Base-by-base conservation (phyloP, 2,329 filamentous ascomycete genomes). In the Penicillium freii region DNA sequence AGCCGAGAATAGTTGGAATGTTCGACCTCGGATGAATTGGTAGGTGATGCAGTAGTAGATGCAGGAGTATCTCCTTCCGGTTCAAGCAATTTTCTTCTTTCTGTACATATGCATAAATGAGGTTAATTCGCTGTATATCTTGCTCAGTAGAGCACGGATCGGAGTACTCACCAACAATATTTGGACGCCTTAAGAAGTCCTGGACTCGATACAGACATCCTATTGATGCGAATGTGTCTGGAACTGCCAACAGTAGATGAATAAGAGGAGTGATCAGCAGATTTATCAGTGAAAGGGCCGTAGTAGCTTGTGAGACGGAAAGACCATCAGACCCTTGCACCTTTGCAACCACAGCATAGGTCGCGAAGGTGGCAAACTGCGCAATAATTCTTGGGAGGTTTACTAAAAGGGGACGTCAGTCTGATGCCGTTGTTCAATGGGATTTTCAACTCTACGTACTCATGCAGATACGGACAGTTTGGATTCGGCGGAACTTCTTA, bases 241-340 rank as follows among this genome's bases (percentile, higher is more conserved):
- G 67, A 27, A 77, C 65, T 6, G 73, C 70, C 62, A 73, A 67
- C 34, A 77, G 70, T 9, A 76, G 68, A 10, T 69, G 69, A 1
- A 64, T 67, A 0, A 77, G 68, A 2, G 75, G 75, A 19, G 72
- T 73, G 3, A 73, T 68, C 21, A 77, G 61, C 8, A 78, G 60
- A 1, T 66, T 70, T 34, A 77, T 73, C 1, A 78, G 66, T 1
- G 75, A 75, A 6, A 77, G 60, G 1, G 75, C 74, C 1, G 74
- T 76, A 54, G 75, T 75, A 1, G 75, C 72, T 51, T 67, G 70
- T 2, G 66, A 68, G 13, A 73, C 74, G 21, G 75, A 66, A n/a
- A 78, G 66, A 13, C 60, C 59, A 0, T 27, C 49, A 15, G 62
- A 54, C 2, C 56, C 63, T 23, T 60, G 59, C 4, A 62, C 19